Evolutionary conservation across 148 eudicot species (phyloP), one percentile per base, ranked within the genome.

Genomic region (Dysphania ambrosioides): DNA sequence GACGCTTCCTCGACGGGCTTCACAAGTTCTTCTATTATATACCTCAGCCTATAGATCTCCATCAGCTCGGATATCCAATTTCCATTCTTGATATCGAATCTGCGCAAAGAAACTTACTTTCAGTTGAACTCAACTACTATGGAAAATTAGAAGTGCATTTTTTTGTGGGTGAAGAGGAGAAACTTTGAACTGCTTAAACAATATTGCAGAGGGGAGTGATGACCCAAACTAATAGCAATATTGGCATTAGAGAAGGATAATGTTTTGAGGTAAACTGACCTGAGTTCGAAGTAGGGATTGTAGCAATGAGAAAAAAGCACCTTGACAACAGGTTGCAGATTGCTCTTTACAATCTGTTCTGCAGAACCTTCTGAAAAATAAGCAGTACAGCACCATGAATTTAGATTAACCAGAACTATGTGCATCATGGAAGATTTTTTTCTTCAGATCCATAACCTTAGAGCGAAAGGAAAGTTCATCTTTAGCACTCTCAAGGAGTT

Each of bases 381-480:
- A 66, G 94, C 97, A 78, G 68, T 75, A 72, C 81, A 87, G 83
- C 84, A 79, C 90, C 93, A 95, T 38, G 90, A 84, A 81, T 85
- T 86, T 40, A 97, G 97, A 75, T 92, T 95, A 58, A 95, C 73
- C 68, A 95, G 84, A 83, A 95, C 88, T 56, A 95, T 81, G 71
- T 92, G 87, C 81, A 89, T n/a, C 81, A 78, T 73, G 23, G 86
- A 81, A 75, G 83, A 76, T 75, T 84, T 85, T n/a, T 15, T 86
- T 85, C 73, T 85, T 79, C 77, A 90, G 78, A 85, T 95, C 93
- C 76, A 85, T 87, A 63, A 95, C 81, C 72, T 86, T 87, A 24
- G 94, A 86, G 67, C 97, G 91, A 74, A 86, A 95, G 36, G 99
- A 92, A 57, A 92, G 82, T 78, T 95, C 99, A 65, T 89, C 92